Evolutionary conservation across 1,284 basidiomycete species (phyloP).

Genomic region (Ganoderma resinaceum): DNA sequence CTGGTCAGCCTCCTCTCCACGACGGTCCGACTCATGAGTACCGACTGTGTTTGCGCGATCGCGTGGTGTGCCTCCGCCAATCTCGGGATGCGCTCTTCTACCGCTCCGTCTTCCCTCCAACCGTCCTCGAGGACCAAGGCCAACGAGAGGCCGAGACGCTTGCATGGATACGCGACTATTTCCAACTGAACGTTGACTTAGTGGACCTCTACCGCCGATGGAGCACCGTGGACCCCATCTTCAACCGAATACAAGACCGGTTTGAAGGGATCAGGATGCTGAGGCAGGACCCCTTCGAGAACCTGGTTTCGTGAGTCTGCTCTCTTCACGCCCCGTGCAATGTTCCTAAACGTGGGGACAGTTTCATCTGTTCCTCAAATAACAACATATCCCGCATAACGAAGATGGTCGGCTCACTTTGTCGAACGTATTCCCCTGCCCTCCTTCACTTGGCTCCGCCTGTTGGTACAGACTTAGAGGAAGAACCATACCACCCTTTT

Average conservation of each 20-base stretch:
- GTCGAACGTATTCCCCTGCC: conserved; percentile 72
- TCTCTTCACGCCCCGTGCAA: conserved; percentile 1
- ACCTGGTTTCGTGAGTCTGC: conserved; percentile 81
- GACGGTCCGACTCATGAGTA: conserved; percentile 62
- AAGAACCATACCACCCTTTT: conserved; percentile 79
- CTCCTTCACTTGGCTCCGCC: conserved; percentile 61
- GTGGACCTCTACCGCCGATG: conserved; percentile 82
- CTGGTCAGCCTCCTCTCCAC: conserved; percentile 22
- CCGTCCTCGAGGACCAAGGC: conserved; percentile 26
- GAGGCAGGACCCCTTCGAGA: conserved; percentile 96
- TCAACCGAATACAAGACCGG: conserved; percentile 66
- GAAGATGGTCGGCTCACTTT: conserved; percentile 84
- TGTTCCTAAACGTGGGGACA: conserved; percentile 40
- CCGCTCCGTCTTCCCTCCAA: conserved; percentile 61
- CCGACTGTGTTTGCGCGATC: conserved; percentile 76
- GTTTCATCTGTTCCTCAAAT: conserved; percentile 98
- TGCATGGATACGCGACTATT: conserved; percentile 86
- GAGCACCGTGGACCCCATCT: conserved; percentile 78
- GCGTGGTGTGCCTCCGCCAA: conserved; percentile 86
- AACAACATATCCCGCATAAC: conserved; percentile 96
- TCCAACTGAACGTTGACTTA: conserved; percentile 86
- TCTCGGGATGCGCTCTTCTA: conserved; percentile 73
- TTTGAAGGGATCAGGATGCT: conserved; percentile 80
- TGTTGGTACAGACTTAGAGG: not conserved
- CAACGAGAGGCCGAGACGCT: conserved; percentile 61